phyloP scores from a whole-genome alignment of 1,284 basidiomycete genomes.

The Trametes sp. region DNA sequence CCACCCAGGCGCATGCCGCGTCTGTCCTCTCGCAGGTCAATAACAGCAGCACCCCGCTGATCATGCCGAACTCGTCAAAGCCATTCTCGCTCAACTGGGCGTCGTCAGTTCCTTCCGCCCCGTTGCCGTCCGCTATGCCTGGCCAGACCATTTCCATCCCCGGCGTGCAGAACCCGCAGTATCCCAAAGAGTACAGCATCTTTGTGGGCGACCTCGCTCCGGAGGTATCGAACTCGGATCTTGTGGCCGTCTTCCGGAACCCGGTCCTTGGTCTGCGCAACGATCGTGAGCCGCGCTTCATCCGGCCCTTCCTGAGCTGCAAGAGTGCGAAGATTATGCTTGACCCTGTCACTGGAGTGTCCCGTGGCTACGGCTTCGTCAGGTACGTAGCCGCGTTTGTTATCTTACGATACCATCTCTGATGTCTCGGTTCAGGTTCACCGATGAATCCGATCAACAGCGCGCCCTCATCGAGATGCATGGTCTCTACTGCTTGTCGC shows the following conservation, averaged over 20 bases:
- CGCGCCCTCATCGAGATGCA: conserved; percentile 92
- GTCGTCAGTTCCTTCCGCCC: conserved; percentile 60
- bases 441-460: conserved; percentile 86
- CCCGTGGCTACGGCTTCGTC: conserved; percentile 90
- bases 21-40: conserved; percentile 76
- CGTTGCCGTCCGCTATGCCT: conserved; percentile 46
- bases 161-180: conserved; percentile 57
- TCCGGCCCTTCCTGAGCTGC: conserved; percentile 85
- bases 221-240: conserved; percentile 88
- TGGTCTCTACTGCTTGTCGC: conserved; percentile 83
- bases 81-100: conserved; percentile 86
- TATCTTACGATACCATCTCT: conserved; percentile 1
- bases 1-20: conserved; percentile 73
- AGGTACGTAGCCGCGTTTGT: conserved; percentile 78
- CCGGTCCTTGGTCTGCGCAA: conserved; percentile 83
- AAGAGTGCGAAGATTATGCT: conserved; percentile 95
- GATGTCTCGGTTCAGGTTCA: conserved; percentile 61
- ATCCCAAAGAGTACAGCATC: conserved; percentile 86
- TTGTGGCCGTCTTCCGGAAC: conserved; percentile 88
- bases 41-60: conserved; percentile 50
- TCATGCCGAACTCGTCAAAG: conserved; percentile 83
- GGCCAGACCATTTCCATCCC: conserved; percentile 43
- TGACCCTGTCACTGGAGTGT: conserved; percentile 88
- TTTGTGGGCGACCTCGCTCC: conserved; percentile 92
- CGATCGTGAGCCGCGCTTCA: conserved; percentile 84